Percentiles rank a stretch among this genome's conserved stretches.
phyloP scores from a whole-genome alignment of 257 asterid species.

The Capsicum chinense region DNA sequence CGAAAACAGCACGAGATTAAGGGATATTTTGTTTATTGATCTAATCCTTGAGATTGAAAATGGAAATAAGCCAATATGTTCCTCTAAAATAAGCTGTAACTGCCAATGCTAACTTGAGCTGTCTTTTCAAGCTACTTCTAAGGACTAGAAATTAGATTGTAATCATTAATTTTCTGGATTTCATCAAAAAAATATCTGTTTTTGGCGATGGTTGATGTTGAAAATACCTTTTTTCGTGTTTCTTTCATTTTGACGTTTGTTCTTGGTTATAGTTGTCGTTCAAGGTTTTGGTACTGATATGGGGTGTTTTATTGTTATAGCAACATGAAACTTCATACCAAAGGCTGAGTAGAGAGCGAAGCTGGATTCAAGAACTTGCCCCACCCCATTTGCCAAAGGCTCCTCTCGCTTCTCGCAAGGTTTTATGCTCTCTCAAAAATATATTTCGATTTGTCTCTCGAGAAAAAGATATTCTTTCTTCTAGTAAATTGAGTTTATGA shows the following conservation, averaged over 20 bases:
- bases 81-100: background rate
- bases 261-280: constrained; percentile 11
- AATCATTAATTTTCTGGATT: background rate
- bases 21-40: constrained; percentile 9
- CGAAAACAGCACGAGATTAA: background rate
- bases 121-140: background rate
- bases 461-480: background rate
- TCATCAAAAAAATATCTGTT: background rate
- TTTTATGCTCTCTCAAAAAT: constrained; percentile 36
- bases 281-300: constrained; percentile 39
- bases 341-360: constrained; percentile 59
- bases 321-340: constrained; percentile 69
- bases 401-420: constrained; percentile 64
- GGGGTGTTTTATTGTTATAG: constrained; percentile 52
- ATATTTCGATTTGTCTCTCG: background rate
- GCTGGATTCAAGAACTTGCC: constrained; percentile 60
- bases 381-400: constrained; percentile 53
- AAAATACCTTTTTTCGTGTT: background rate
- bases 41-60: background rate
- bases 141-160: background rate
- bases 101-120: constrained; percentile 5
- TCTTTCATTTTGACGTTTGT: background rate
- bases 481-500: constrained; percentile 32
- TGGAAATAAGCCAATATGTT: background rate
- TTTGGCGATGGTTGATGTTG: background rate